These are phyloP conservation scores for Aspergillus kassunensis DNA, from an alignment of 495 filamentous ascomycete genomes.

Conservation along the genomic window DNA sequence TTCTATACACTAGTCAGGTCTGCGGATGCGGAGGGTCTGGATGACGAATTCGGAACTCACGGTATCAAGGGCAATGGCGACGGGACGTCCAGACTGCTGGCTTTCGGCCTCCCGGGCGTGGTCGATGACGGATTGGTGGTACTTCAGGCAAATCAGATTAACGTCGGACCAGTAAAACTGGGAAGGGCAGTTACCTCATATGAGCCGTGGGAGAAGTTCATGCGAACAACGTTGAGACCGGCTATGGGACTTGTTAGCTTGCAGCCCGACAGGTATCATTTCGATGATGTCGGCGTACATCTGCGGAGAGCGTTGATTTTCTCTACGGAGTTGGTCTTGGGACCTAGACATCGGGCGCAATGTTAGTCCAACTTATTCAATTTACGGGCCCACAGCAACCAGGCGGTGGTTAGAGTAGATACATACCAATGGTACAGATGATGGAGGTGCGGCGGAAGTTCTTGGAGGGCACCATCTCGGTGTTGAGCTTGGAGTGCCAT, in stretches of 20 bases:
- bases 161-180: not conserved
- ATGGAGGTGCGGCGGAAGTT: conserved; percentile 95
- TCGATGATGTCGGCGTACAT: conserved; percentile 32
- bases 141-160: conserved; percentile 35
- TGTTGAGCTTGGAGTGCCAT: conserved; percentile 83
- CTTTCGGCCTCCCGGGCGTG: conserved; percentile 82
- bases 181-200: conserved; percentile 62
- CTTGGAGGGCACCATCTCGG: conserved; percentile 72
- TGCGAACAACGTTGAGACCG: conserved; percentile 95
- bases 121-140: conserved; percentile 95
- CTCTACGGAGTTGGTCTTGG: conserved; percentile 97
- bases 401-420: not conserved
- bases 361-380: conserved; percentile 5
- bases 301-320: conserved; percentile 89
- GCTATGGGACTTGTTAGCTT: conserved; percentile 42
- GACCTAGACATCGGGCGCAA: conserved; percentile 44
- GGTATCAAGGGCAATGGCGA: conserved; percentile 97
- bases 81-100: conserved; percentile 68
- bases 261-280: not conserved
- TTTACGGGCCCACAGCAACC: not conserved
- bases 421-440: conserved; percentile 93
- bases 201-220: conserved; percentile 99
- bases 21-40: not conserved
- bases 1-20: conserved; percentile 50
- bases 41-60: conserved; percentile 32